Evolutionary conservation across 1,139 yeast genomes (phyloP), one percentile per base, ranked within the genome.

Genomic region (Candida smagusa): DNA sequence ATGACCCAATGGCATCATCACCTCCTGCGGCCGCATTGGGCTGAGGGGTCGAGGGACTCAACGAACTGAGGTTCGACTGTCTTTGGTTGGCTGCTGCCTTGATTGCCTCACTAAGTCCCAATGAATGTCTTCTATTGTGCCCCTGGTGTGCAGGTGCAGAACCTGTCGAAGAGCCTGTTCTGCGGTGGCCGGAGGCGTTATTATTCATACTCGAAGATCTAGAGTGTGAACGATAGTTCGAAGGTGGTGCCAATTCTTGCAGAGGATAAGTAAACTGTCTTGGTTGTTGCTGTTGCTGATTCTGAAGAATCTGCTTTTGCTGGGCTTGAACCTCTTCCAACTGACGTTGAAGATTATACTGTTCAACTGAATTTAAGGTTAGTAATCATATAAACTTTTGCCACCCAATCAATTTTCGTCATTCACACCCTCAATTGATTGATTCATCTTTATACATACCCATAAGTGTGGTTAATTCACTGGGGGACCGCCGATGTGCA

Each of bases 21-120:
- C 32, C 31, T 9, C 27, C 13, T 11, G 31, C 22, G 4, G 16
- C 30, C 9, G 38, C 3, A 22, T 27, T 33, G 37, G 28, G 22
- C 30, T 37, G 19, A 4, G 61, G 52, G 13, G 60, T 52, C 12
- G 68, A 48, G 36, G 74, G 71, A 34, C 75, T 61, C 37, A 65
- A 55, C 2, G 70, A 55, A 24, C 59, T 52, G 46, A 66, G 56
- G 43, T 68, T 70, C 23, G 59, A 58, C 60, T 88, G 96, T 35
- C 89, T 90, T 46, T 70, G 76, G 52, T 79, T 80, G 7, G 96
- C 96, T 11, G 98, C 98, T 4, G 97, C 97, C 50, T 84, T 83
- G 52, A 87, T 90, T n/a, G 98, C 98, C 61, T 92, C 98, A 41
- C 84, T 84, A 42, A 92, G 70, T 2, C 96, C 97, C 44, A 92